A percentile compares a stretch with the other conserved stretches of the same genome.
Evolutionary conservation across 2,329 filamentous ascomycete species (phyloP).

Genomic region (Elsinoe perseae): DNA sequence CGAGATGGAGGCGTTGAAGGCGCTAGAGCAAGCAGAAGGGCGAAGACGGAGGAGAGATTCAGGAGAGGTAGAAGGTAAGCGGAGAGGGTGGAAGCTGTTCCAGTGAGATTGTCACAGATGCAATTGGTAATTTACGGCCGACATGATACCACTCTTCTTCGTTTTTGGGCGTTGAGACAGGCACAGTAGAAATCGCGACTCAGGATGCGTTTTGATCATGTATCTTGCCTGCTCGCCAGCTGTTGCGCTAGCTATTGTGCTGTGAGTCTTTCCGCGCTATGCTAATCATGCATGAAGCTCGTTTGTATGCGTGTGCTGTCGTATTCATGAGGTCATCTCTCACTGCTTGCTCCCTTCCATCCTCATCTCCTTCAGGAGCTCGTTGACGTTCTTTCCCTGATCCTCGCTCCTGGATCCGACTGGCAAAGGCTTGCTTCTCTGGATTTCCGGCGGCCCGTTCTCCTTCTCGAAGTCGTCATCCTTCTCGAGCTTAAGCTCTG

Average conservation of each 20-base stretch:
- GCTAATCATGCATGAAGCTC: background rate
- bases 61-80: constrained; percentile 21
- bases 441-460: background rate
- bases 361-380: constrained; percentile 9
- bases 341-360: background rate
- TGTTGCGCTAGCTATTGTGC: background rate
- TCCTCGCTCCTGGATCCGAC: background rate
- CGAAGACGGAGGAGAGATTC: constrained; percentile 30
- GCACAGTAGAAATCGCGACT: constrained; percentile 7
- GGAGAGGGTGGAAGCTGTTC: constrained; percentile 13
- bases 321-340: background rate
- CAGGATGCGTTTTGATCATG: background rate
- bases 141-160: constrained; percentile 14
- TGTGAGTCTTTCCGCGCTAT: background rate
- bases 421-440: background rate
- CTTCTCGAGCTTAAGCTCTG: background rate
- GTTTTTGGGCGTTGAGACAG: background rate
- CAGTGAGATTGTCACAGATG: constrained; percentile 10
- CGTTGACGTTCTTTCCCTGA: constrained; percentile 7
- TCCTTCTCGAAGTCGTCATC: constrained; percentile 11
- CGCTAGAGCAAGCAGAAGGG: constrained; percentile 55
- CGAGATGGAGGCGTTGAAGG: constrained; percentile 87
- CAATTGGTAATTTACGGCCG: constrained; percentile 7
- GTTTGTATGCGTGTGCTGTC: background rate
- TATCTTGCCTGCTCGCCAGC: background rate